Evolutionary conservation across 2,329 filamentous ascomycete genomes (phyloP).

Genomic region (Dactylonectria macrodidyma): DNA sequence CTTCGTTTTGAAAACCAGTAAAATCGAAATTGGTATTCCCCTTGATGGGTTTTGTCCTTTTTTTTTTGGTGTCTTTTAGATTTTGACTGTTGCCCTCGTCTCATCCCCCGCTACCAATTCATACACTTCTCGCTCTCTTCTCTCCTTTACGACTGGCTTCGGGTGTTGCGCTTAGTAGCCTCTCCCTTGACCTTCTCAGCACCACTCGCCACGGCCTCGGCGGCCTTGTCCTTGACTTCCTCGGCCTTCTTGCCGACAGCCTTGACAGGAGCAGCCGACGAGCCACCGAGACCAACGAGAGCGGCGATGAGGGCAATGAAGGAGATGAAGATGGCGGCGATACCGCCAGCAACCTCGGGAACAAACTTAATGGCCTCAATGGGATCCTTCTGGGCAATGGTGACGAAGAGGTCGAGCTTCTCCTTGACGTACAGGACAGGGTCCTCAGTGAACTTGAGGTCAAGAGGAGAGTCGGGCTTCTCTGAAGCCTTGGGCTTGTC

Average conservation of each 20-base stretch:
- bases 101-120: slow-evolving; percentile 15
- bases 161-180: slow-evolving; percentile 72
- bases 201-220: slow-evolving; percentile 70
- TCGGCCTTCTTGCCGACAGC: slow-evolving; percentile 77
- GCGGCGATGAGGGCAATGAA: slow-evolving; percentile 80
- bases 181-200: slow-evolving; percentile 85
- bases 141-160: slow-evolving; percentile 66
- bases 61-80: slow-evolving; percentile 18
- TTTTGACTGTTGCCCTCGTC: slow-evolving; percentile 19
- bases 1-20: slow-evolving; percentile 37
- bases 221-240: slow-evolving; percentile 78
- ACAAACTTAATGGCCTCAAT: slow-evolving; percentile 89
- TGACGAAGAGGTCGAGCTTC: slow-evolving; percentile 93
- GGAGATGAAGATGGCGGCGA: slow-evolving; percentile 79
- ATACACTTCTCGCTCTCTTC: slow-evolving; percentile 8
- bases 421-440: slow-evolving; percentile 89
- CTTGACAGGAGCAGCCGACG: slow-evolving; percentile 82
- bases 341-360: slow-evolving; percentile 88
- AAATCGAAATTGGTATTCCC: slow-evolving; percentile 41
- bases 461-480: slow-evolving; percentile 78
- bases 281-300: slow-evolving; percentile 74
- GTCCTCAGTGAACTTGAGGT: slow-evolving; percentile 92
- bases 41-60: slow-evolving; percentile 29
- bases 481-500: slow-evolving; percentile 81
- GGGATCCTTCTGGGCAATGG: slow-evolving; percentile 85